Percentiles rank a stretch among this genome's conserved stretches.
Evolutionary conservation across 352 stramenopile genomes (phyloP).

Genomic region (Phytophthora tentaculata): DNA sequence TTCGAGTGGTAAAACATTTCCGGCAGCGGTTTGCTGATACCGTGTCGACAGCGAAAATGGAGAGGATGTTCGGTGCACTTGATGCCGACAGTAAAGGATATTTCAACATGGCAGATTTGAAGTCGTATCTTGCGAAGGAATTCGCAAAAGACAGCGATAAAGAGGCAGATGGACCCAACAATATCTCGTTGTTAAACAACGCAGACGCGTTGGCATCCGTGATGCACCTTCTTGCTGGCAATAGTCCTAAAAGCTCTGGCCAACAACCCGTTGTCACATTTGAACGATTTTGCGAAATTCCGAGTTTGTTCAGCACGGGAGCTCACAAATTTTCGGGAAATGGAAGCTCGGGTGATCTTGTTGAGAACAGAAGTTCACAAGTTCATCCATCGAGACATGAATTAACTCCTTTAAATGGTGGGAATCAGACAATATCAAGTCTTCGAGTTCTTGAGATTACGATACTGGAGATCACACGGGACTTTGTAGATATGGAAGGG

Average conservation of each 20-base stretch:
- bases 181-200: constrained; percentile 14
- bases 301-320: constrained; percentile 2
- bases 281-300: constrained; percentile 27
- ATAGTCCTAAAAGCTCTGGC: not conserved
- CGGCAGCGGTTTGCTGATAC: constrained; percentile 13
- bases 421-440: constrained; percentile 23
- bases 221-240: constrained; percentile 22
- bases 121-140: constrained; percentile 21
- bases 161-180: constrained; percentile 3
- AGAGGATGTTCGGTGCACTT: constrained; percentile 43
- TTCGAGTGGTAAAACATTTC: constrained; percentile 33
- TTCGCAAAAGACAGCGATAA: not conserved
- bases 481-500: constrained; percentile 24
- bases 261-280: constrained; percentile 21
- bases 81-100: constrained; percentile 52
- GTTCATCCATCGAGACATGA: constrained; percentile 1
- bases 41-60: constrained; percentile 37
- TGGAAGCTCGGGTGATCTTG: not conserved
- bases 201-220: constrained; percentile 25
- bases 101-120: constrained; percentile 49
- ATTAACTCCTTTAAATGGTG: not conserved
- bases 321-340: not conserved
- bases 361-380: not conserved
- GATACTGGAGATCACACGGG: constrained; percentile 39
- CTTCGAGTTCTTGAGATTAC: constrained; percentile 43